These are phyloP conservation scores for Asterochloris erici DNA, from an alignment of 139 green algal genomes.

Conservation along the genomic window DNA sequence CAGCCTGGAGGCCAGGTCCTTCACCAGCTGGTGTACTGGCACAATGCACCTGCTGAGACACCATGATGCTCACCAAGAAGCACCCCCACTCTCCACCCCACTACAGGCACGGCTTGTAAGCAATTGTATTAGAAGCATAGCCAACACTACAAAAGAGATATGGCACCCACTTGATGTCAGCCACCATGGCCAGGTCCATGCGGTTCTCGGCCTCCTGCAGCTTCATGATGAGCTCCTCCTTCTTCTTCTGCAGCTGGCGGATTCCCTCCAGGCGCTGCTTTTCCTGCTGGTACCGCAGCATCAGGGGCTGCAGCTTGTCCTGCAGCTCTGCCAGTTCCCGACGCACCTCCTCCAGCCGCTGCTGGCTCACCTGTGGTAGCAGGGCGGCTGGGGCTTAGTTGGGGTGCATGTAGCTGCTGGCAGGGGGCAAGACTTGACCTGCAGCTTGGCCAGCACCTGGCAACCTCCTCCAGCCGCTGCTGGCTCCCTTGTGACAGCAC, in stretches of 20 bases:
- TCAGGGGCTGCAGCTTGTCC: conserved; percentile 77
- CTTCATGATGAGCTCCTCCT: conserved; percentile 62
- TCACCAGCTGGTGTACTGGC: not conserved
- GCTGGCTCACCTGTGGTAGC: conserved; percentile 33
- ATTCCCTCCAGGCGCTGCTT: conserved; percentile 73
- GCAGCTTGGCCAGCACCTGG: conserved; percentile 62
- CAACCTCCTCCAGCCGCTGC: conserved; percentile 64
- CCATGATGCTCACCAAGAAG: not conserved
- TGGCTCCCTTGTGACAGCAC: conserved; percentile 32
- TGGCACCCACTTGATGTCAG: conserved; percentile 43
- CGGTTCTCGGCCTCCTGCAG: conserved; percentile 71
- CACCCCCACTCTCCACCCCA: not conserved
- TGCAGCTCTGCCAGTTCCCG: conserved; percentile 66
- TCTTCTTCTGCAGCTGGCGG: conserved; percentile 65
- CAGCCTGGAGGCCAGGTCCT: not conserved
- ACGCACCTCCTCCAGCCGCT: conserved; percentile 66
- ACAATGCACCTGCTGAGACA: not conserved
- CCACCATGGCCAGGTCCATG: conserved; percentile 66
- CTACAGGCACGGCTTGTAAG: not conserved
- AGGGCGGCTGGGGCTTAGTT: not conserved
- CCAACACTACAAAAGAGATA: not conserved
- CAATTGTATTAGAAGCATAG: not conserved
- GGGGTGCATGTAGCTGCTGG: too few species aligned
- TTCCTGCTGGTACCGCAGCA: conserved; percentile 72
- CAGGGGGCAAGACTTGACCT: conserved; percentile 56